Evolutionary conservation across 768 basidiomycete species (phyloP).

Genomic region (Pleurotus djamor): DNA sequence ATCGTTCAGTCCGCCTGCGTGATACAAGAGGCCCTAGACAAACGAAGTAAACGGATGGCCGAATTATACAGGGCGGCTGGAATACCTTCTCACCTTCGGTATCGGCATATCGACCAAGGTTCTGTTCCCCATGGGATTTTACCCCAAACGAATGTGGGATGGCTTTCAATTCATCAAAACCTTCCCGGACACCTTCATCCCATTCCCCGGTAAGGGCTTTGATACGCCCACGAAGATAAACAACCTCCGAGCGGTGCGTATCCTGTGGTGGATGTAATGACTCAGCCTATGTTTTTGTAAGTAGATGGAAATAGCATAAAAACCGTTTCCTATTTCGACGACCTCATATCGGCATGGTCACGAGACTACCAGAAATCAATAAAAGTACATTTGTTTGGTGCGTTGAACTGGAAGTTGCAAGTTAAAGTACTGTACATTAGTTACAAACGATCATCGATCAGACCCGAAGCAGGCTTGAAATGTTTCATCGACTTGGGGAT

Average conservation of each 20-base stretch:
- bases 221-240: constrained; percentile 46
- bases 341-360: too few species aligned
- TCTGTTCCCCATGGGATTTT: constrained; percentile 49
- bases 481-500: too few species aligned
- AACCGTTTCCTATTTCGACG: too few species aligned
- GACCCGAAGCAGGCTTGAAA: too few species aligned
- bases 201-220: constrained; percentile 54
- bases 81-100: constrained; percentile 62
- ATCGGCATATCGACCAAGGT: constrained; percentile 61
- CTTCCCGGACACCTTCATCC: constrained; percentile 59
- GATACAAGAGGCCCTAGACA: constrained; percentile 38
- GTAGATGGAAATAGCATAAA: constrained; percentile 7
- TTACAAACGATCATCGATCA: too few species aligned
- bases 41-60: background rate
- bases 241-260: constrained; percentile 31
- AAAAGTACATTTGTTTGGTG: too few species aligned
- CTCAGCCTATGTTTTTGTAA: background rate
- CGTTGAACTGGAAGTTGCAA: too few species aligned
- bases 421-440: too few species aligned
- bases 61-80: constrained; percentile 1
- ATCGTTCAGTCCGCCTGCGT: constrained; percentile 6
- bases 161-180: constrained; percentile 64
- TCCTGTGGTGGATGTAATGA: constrained; percentile 29
- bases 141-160: constrained; percentile 68
- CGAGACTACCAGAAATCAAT: too few species aligned